Evolutionary conservation across 2,329 filamentous ascomycete genomes (phyloP).

Genomic region (Cladosporium cucumerinum): DNA sequence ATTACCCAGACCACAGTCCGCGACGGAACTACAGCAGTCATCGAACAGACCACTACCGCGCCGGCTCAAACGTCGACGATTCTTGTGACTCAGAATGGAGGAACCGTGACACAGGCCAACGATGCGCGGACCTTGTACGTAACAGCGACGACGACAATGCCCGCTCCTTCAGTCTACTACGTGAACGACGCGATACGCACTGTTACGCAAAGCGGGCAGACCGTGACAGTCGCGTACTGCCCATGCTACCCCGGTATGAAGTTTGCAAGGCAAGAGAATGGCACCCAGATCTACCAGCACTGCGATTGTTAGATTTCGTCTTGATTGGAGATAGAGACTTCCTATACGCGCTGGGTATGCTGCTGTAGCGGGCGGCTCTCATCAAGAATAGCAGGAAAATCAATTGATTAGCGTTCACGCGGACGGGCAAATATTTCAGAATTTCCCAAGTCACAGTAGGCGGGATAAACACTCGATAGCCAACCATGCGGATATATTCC

Average conservation of each 20-base stretch:
- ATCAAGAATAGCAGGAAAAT: background rate
- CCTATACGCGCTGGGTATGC: background rate
- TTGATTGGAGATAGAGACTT: background rate
- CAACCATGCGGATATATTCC: background rate
- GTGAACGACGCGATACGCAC: background rate
- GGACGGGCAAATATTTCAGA: background rate
- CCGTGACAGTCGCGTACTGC: slow-evolving; percentile 14
- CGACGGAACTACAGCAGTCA: background rate
- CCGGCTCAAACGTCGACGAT: background rate
- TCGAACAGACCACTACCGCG: background rate
- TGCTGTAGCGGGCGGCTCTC: background rate
- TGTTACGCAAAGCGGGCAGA: background rate
- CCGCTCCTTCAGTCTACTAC: slow-evolving; percentile 11
- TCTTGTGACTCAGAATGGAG: background rate
- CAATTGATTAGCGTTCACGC: background rate
- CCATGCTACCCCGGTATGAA: slow-evolving; percentile 15
- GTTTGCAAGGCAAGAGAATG: slow-evolving; percentile 13
- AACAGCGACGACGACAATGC: slow-evolving; percentile 11
- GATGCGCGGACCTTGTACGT: slow-evolving; percentile 4
- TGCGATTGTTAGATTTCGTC: background rate
- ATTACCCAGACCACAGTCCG: background rate
- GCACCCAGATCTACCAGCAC: slow-evolving; percentile 5
- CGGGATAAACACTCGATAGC: background rate
- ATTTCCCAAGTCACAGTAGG: no score
- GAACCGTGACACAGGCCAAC: background rate